phyloP scores from a whole-genome alignment of 441 rosid genomes.

The Bruguiera hainesii region DNA sequence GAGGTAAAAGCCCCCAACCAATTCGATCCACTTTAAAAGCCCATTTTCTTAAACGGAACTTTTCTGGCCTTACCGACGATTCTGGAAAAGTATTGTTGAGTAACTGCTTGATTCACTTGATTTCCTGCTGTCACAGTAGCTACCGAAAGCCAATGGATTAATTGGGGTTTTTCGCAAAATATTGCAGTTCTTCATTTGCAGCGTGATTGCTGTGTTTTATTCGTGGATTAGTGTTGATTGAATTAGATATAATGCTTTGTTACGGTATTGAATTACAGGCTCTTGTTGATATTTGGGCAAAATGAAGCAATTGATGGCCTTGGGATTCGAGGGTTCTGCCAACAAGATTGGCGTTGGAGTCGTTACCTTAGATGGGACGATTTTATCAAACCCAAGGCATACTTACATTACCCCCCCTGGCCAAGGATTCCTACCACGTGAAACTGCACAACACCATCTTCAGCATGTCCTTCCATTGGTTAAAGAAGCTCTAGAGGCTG shows the following conservation, averaged over 20 bases:
- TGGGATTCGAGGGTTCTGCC: constrained; percentile 92
- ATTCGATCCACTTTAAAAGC: too few species aligned
- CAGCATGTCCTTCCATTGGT: constrained; percentile 73
- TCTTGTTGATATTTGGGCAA: constrained; percentile 1
- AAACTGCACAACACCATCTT: constrained; percentile 90
- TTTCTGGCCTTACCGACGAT: too few species aligned
- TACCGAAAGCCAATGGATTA: too few species aligned
- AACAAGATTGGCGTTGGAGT: constrained; percentile 94
- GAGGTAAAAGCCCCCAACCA: too few species aligned
- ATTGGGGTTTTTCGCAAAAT: too few species aligned
- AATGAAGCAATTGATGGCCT: constrained; percentile 74
- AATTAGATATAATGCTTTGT: not conserved
- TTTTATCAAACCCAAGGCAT: constrained; percentile 88
- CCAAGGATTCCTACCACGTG: constrained; percentile 95
- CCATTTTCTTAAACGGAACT: too few species aligned
- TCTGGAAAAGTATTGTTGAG: too few species aligned
- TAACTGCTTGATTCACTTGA: too few species aligned
- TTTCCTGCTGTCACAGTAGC: too few species aligned
- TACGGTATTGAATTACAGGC: not conserved
- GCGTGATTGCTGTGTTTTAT: too few species aligned
- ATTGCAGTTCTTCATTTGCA: too few species aligned
- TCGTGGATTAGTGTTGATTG: too few species aligned
- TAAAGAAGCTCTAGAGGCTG: constrained; percentile 60
- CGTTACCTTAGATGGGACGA: constrained; percentile 71
- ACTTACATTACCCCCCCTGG: constrained; percentile 96